Evolutionary conservation across 2,329 filamentous ascomycete genomes (phyloP), one percentile per base, ranked within the genome.

Genomic region (Blastomyces gilchristii): DNA sequence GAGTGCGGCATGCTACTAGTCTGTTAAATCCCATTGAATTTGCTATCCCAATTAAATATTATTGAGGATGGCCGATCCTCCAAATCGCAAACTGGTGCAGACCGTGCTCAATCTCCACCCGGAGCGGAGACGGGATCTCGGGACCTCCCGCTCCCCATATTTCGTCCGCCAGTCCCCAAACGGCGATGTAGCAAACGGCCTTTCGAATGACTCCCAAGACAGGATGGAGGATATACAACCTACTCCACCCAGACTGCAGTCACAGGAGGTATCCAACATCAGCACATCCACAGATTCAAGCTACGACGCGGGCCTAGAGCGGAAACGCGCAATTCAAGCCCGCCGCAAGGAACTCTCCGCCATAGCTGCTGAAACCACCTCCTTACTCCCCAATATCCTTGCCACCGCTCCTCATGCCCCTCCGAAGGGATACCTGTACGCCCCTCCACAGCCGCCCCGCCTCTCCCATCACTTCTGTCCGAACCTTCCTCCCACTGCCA

Each of bases 341-440:
- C 56, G 62, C 45, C 67, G 67, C 58, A 67, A 63, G 60, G 64
- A 63, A 11, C 75, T 84, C n/a, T 72, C 74, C 11, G 72, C 71
- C 8, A 71, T 77, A 22, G 80, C 82, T 6, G 70, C 72, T 59
- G 81, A 84, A 67, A 85, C 82, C 11, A 75, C 74, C 47, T 65
- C 67, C 2, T 71, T 78, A 5, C 76, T 85, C 0, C 81, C 82
- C 1, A 72, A 69, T 8, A 76, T 85, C 34, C 72, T 85, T 2
- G 64, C 72, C 14, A 70, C 78, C 25, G 69, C 81, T 3, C 81
- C 80, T 2, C 67, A 76, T 49, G 69, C 65, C 71, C 78, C 67
- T 62, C 69, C 68, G 66, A 71, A 65, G 73, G 81, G 60, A 71
- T 77, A 71, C 66, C 72, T 68, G 64, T 79, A 70, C 61, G 72